Percentiles rank a stretch among this genome's conserved stretches.
These are phyloP conservation scores for Penicillium desertorum DNA, from an alignment of 495 filamentous ascomycete genomes.

Conservation along the genomic window DNA sequence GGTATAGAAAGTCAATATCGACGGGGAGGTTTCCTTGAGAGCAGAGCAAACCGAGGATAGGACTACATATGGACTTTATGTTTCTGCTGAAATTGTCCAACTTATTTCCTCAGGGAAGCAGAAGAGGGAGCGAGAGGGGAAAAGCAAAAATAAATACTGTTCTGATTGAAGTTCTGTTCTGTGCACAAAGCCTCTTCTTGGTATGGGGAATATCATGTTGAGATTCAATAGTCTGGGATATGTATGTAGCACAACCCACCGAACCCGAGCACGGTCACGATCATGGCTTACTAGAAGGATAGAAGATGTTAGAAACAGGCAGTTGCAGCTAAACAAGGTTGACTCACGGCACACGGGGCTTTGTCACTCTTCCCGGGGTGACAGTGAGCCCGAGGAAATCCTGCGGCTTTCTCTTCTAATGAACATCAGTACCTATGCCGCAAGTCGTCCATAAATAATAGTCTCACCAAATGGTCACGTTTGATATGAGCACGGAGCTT, in stretches of 20 bases:
- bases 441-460: no score
- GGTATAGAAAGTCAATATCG: not conserved
- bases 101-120: no score
- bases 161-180: not conserved
- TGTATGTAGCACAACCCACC: not conserved
- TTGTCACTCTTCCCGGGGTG: not conserved
- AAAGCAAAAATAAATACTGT: not conserved
- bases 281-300: not conserved
- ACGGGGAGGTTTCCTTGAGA: not conserved
- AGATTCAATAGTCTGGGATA: not conserved
- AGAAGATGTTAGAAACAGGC: not conserved
- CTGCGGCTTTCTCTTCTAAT: not conserved
- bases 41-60: not conserved
- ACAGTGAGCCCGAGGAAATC: not conserved
- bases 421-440: not conserved
- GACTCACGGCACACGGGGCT: not conserved
- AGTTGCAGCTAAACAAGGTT: not conserved
- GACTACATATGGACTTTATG: not conserved
- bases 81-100: no score
- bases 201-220: not conserved
- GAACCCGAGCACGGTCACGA: not conserved
- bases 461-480: not conserved
- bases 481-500: not conserved
- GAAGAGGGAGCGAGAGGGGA: not conserved
- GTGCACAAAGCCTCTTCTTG: not conserved